Conservation (phyloP, 2,329 filamentous ascomycete genomes). For the Capronia americana region DNA sequence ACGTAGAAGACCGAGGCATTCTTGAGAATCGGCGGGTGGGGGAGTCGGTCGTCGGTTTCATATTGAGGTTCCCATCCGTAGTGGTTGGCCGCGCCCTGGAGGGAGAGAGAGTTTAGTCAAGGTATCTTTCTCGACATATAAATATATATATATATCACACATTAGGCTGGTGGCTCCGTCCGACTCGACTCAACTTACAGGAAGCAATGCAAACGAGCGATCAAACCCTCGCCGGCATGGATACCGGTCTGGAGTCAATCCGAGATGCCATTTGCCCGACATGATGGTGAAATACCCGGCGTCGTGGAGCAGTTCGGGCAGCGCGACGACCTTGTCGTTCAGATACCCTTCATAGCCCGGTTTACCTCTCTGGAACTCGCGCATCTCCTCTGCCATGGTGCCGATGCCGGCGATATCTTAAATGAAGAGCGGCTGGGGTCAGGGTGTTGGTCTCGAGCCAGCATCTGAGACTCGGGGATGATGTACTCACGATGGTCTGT, state of each 20-base stretch:
- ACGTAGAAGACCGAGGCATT: background rate
- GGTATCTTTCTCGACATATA: no score
- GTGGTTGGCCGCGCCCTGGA: conserved; percentile 42
- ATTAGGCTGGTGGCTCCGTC: no score
- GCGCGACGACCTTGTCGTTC: conserved; percentile 40
- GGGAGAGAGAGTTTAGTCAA: no score
- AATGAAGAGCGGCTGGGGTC: conserved; percentile 32
- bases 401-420: conserved; percentile 45
- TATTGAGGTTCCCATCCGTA: conserved; percentile 44
- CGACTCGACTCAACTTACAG: background rate
- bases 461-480: background rate
- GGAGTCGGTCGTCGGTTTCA: conserved; percentile 10
- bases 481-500: conserved; percentile 35
- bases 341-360: conserved; percentile 41
- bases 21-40: background rate
- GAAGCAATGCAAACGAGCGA: conserved; percentile 38
- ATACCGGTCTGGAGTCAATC: conserved; percentile 40
- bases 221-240: conserved; percentile 43
- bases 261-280: conserved; percentile 49
- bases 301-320: conserved; percentile 46
- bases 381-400: conserved; percentile 40
- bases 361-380: conserved; percentile 31
- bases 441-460: background rate
- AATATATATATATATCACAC: no score
- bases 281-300: conserved; percentile 45